These are phyloP conservation scores for Leersia perrieri DNA, from an alignment of 176 grass and related monocot species.

Conservation along the genomic window DNA sequence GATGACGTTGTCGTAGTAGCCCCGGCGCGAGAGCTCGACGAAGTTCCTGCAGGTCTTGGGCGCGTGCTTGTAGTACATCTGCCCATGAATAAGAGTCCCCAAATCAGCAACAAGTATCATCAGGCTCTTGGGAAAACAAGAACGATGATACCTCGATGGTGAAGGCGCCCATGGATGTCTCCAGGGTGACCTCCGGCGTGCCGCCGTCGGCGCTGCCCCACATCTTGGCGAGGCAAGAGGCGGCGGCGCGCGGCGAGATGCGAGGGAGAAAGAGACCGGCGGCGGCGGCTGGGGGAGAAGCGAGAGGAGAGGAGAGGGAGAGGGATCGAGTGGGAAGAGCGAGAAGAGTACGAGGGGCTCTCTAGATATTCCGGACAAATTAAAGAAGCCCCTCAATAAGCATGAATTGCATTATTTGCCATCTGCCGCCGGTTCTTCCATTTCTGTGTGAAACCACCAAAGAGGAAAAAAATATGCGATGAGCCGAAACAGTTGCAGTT, in stretches of 20 bases:
- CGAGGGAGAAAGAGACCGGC: neutral
- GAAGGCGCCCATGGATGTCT: conserved; percentile 87
- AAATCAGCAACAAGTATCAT: conserved; percentile 13
- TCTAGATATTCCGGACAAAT: neutral
- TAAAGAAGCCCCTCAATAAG: neutral
- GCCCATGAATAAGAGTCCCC: neutral
- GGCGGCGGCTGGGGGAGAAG: neutral
- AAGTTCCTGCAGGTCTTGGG: conserved; percentile 98
- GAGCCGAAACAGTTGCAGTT: no score
- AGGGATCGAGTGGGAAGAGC: neutral
- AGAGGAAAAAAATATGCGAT: no score
- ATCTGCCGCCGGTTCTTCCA: no score
- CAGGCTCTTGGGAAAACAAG: conserved; percentile 16
- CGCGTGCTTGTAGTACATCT: conserved; percentile 98
- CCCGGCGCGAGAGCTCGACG: conserved; percentile 77
- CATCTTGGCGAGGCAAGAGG: conserved; percentile 36
- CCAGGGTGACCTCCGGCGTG: conserved; percentile 76
- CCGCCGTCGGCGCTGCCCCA: conserved; percentile 56
- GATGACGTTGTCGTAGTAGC: conserved; percentile 76
- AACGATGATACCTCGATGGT: conserved; percentile 79
- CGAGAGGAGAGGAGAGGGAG: conserved; percentile 6
- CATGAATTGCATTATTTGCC: no score
- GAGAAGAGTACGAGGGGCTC: neutral
- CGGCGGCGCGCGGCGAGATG: neutral
- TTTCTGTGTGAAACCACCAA: no score